These are phyloP conservation scores for Wallacemonas sp. DNA, from an alignment of 208 protist genomes.

Conservation along the genomic window DNA sequence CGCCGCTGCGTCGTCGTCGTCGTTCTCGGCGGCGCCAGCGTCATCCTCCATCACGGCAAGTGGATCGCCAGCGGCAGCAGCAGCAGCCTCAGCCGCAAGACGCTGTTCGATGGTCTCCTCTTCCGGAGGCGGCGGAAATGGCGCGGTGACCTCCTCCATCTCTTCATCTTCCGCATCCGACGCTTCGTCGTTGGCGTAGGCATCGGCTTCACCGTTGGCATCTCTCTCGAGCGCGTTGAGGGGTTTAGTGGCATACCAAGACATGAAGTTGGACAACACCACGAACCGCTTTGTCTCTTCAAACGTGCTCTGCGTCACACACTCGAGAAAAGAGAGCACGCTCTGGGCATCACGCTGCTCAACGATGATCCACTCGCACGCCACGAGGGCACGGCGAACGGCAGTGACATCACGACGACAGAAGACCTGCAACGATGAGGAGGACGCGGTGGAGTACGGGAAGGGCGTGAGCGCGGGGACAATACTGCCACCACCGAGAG, in stretches of 20 bases:
- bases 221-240: slow-evolving; percentile 29
- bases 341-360: slow-evolving; percentile 82
- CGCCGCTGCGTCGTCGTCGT: slow-evolving; percentile 24
- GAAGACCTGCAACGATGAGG: slow-evolving; percentile 33
- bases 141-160: slow-evolving; percentile 27
- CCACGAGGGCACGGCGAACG: slow-evolving; percentile 61
- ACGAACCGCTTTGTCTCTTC: slow-evolving; percentile 78
- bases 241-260: slow-evolving; percentile 86
- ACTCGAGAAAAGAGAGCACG: slow-evolving; percentile 77
- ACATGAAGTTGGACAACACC: slow-evolving; percentile 87
- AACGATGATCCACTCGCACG: slow-evolving; percentile 79
- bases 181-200: slow-evolving; percentile 23
- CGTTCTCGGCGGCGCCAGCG: slow-evolving; percentile 16
- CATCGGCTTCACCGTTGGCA: slow-evolving; percentile 26
- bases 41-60: slow-evolving; percentile 6
- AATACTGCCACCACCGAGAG: no score
- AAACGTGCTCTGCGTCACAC: slow-evolving; percentile 65
- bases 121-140: slow-evolving; percentile 41
- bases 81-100: slow-evolving; percentile 23
- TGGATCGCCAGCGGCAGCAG: slow-evolving; percentile 14
- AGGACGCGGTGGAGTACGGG: slow-evolving; percentile 3
- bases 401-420: slow-evolving; percentile 52
- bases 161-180: slow-evolving; percentile 16
- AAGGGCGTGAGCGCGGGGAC: neutral
- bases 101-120: slow-evolving; percentile 27